Evolutionary conservation across 192 early-diverging fungal species (phyloP).

Genomic region (Jimgerdemannia lactiflua): DNA sequence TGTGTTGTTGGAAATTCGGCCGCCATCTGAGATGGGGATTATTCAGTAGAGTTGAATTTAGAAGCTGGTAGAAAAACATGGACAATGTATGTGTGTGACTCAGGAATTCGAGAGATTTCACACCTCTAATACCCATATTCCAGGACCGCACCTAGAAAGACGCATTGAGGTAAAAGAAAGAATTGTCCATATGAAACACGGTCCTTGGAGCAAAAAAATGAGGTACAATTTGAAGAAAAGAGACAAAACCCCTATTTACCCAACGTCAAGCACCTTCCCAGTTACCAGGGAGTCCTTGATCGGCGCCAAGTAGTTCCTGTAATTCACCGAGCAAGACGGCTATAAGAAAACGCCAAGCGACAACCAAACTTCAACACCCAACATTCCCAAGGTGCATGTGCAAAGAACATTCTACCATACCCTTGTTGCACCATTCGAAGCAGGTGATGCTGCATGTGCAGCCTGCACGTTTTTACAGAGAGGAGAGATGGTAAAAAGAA

Average conservation of each 20-base stretch:
- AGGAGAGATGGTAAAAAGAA: too few species aligned
- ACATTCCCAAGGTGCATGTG: too few species aligned
- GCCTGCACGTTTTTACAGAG: not conserved
- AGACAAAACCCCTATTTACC: not conserved
- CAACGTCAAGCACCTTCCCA: constrained; percentile 3
- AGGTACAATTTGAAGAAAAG: not conserved
- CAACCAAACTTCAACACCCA: too few species aligned
- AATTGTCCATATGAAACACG: not conserved
- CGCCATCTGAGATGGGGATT: not conserved
- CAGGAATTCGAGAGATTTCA: not conserved
- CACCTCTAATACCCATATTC: constrained; percentile 2
- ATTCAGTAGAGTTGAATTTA: too few species aligned
- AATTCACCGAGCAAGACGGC: not conserved
- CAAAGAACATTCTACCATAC: not conserved
- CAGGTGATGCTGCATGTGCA: not conserved
- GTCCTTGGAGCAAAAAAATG: not conserved
- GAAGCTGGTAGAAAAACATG: not conserved
- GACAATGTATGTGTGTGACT: not conserved
- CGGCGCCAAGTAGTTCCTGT: not conserved
- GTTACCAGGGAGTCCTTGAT: constrained; percentile 2
- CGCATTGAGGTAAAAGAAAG: not conserved
- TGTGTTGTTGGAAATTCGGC: not conserved
- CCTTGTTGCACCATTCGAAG: not conserved
- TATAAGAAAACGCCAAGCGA: too few species aligned
- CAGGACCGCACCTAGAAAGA: not conserved